A percentile compares a stretch with the other conserved stretches of the same genome.
Conservation (phyloP, 441 rosid species). For the Syzygium syzygioides region DNA sequence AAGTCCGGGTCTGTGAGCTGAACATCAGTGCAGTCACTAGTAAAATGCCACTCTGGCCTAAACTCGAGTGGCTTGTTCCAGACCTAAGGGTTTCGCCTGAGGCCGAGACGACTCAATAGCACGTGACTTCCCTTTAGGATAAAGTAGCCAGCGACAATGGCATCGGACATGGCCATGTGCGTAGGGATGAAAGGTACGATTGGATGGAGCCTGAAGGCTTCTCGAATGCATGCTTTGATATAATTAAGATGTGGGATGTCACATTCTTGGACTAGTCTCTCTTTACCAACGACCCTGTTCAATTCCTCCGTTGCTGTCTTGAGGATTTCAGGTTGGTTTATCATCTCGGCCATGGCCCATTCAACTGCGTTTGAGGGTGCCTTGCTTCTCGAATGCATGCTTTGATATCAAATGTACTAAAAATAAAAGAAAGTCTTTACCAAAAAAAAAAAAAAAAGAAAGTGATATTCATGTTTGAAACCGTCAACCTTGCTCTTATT, state of each 20-base stretch:
- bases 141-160: conserved; percentile 25
- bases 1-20: conserved; percentile 23
- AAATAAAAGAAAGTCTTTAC: too few species aligned
- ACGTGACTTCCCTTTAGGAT: conserved; percentile 50
- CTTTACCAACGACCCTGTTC: conserved; percentile 33
- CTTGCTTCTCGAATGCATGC: too few species aligned
- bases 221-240: conserved; percentile 35
- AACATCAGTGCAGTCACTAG: not conserved
- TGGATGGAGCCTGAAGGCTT: conserved; percentile 42
- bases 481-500: not conserved
- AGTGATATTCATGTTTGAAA: not conserved
- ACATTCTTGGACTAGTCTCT: conserved; percentile 36
- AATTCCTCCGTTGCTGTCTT: conserved; percentile 33
- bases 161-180: conserved; percentile 21
- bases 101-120: conserved; percentile 26
- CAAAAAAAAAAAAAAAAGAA: too few species aligned
- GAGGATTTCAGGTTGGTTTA: conserved; percentile 33
- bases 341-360: conserved; percentile 43
- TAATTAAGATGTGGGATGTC: conserved; percentile 32
- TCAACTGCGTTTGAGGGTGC: conserved; percentile 28
- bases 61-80: conserved; percentile 36
- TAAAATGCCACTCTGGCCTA: conserved; percentile 36
- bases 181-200: conserved; percentile 34
- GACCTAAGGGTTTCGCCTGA: conserved; percentile 31
- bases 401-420: too few species aligned